These are phyloP conservation scores for Plantago lanceolata DNA, from an alignment of 305 asterid genomes.

Conservation along the genomic window DNA sequence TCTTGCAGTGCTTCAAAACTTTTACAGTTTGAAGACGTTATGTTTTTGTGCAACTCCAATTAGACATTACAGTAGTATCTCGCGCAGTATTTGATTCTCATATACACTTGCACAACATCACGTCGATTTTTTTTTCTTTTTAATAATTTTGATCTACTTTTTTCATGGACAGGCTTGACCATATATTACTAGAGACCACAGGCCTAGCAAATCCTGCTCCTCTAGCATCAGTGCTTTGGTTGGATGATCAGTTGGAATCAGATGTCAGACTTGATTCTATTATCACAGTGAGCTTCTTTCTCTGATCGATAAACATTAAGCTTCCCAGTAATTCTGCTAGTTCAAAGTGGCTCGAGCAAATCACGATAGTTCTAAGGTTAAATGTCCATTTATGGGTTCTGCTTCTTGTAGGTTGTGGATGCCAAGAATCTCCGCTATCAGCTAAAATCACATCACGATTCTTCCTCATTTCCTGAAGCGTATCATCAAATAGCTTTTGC, in stretches of 20 bases:
- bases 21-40: no score
- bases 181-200: slow-evolving; percentile 89
- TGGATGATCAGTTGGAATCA: slow-evolving; percentile 95
- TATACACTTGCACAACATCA: slow-evolving; percentile 4
- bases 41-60: no score
- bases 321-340: not conserved
- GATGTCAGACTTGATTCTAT: slow-evolving; percentile 82
- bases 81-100: no score
- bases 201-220: slow-evolving; percentile 98
- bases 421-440: slow-evolving; percentile 90
- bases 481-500: slow-evolving; percentile 91
- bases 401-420: slow-evolving; percentile 68
- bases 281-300: slow-evolving; percentile 65
- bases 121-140: slow-evolving; percentile 2
- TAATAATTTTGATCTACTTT: slow-evolving; percentile 7
- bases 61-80: no score
- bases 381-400: slow-evolving; percentile 17
- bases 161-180: slow-evolving; percentile 70
- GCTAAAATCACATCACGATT: slow-evolving; percentile 59
- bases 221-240: slow-evolving; percentile 95
- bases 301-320: slow-evolving; percentile 18
- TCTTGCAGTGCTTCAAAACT: no score
- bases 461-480: slow-evolving; percentile 90
- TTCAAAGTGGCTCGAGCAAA: no score
- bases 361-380: not conserved